Evolutionary conservation across 2,329 filamentous ascomycete genomes (phyloP).

Genomic region (Claviceps citrina): DNA sequence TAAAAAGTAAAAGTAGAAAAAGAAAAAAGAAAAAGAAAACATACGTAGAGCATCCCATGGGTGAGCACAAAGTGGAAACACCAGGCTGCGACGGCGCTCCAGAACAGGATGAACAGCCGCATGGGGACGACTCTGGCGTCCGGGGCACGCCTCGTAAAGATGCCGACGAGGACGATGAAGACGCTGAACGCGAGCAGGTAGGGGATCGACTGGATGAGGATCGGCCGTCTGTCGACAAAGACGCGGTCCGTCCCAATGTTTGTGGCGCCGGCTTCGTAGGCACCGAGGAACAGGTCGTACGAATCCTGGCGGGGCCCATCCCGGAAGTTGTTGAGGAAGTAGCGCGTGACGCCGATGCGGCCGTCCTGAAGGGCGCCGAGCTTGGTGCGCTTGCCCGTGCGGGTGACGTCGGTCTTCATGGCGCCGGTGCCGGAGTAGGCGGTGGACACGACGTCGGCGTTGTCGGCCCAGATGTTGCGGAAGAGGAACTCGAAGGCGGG

Average conservation of each 20-base stretch:
- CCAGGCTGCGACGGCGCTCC: conserved; percentile 54
- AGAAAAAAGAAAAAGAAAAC: conserved; percentile 21
- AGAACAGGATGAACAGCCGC: conserved; percentile 68
- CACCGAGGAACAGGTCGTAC: conserved; percentile 85
- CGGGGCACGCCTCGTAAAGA: conserved; percentile 56
- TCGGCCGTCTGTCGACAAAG: conserved; percentile 71
- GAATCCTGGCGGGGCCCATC: conserved; percentile 91
- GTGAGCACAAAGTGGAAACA: conserved; percentile 60
- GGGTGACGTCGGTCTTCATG: conserved; percentile 94
- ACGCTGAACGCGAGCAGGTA: conserved; percentile 77
- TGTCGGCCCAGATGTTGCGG: conserved; percentile 96
- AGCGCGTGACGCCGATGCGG: conserved; percentile 76
- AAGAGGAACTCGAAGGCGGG: conserved; percentile 75
- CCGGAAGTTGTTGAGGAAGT: conserved; percentile 83
- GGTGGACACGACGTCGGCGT: conserved; percentile 85
- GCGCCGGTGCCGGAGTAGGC: conserved; percentile 93
- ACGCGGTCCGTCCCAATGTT: conserved; percentile 56
- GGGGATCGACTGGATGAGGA: conserved; percentile 84
- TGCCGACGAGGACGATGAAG: conserved; percentile 65
- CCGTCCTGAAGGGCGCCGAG: conserved; percentile 73
- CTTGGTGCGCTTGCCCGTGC: conserved; percentile 79
- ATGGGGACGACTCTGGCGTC: conserved; percentile 67
- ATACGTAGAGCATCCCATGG: conserved; percentile 88
- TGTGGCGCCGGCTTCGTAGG: conserved; percentile 60
- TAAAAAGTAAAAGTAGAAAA: neutral